These are phyloP conservation scores for Talaromyces albobiverticillius DNA, from an alignment of 2,329 filamentous ascomycete genomes.

Conservation along the genomic window DNA sequence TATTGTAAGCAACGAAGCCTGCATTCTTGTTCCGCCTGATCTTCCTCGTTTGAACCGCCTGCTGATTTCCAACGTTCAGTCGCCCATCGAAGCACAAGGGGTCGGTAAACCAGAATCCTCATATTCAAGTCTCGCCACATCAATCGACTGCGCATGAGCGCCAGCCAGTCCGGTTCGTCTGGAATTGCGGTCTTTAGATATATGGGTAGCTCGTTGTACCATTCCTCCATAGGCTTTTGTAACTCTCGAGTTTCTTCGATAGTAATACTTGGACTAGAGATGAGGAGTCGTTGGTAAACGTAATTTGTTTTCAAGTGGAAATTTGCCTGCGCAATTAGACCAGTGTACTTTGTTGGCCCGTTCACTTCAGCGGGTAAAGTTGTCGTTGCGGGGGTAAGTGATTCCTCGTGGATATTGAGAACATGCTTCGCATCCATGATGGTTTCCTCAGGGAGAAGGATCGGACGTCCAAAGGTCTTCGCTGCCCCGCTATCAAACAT, in stretches of 20 bases:
- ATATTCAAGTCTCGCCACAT: slow-evolving; percentile 45
- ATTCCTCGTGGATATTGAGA: slow-evolving; percentile 44
- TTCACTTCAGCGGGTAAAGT: slow-evolving; percentile 35
- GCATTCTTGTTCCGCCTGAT: slow-evolving; percentile 36
- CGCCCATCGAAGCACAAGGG: slow-evolving; percentile 42
- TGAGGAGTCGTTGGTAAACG: slow-evolving; percentile 44
- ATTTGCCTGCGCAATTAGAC: slow-evolving; percentile 40
- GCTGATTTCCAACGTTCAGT: slow-evolving; percentile 33
- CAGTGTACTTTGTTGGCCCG: slow-evolving; percentile 43
- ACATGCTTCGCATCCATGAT: slow-evolving; percentile 45
- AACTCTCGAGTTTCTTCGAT: slow-evolving; percentile 41
- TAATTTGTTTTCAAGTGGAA: slow-evolving; percentile 45
- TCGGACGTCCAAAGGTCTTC: slow-evolving; percentile 50
- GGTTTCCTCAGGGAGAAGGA: slow-evolving; percentile 44
- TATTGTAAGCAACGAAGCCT: slow-evolving; percentile 39
- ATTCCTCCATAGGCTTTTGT: slow-evolving; percentile 42
- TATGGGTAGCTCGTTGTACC: slow-evolving; percentile 39
- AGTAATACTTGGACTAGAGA: slow-evolving; percentile 41
- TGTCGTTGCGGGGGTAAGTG: slow-evolving; percentile 35
- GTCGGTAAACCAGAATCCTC: slow-evolving; percentile 43
- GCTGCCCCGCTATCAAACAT: slow-evolving; percentile 51
- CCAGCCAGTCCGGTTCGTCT: slow-evolving; percentile 34
- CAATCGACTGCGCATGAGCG: slow-evolving; percentile 38
- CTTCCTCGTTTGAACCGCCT: slow-evolving; percentile 25
- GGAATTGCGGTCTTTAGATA: slow-evolving; percentile 37